These are phyloP conservation scores for Talaromyces islandicus DNA, from an alignment of 2,329 filamentous ascomycete genomes.

Conservation along the genomic window DNA sequence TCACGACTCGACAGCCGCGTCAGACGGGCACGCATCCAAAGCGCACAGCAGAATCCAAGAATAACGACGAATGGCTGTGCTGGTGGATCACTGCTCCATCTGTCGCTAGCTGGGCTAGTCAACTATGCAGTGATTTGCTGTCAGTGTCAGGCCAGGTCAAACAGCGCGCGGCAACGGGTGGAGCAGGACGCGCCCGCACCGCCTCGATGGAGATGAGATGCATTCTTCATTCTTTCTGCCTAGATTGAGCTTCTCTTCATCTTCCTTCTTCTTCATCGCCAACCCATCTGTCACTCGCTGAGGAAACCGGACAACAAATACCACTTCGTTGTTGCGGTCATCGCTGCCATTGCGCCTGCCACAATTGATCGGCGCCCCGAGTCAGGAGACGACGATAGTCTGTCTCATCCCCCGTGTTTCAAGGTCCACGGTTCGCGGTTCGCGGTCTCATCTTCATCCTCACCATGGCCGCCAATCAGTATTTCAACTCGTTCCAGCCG, in stretches of 20 bases:
- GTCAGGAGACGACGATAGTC: not conserved
- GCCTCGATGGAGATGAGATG: not conserved
- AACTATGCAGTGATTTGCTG: too few relatives aligned
- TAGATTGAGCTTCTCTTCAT: not conserved
- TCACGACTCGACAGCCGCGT: too few relatives aligned
- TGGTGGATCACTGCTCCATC: too few relatives aligned
- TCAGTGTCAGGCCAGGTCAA: too few relatives aligned
- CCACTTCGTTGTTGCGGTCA: too few relatives aligned
- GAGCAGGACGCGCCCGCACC: not conserved
- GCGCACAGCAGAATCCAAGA: too few relatives aligned
- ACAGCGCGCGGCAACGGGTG: not conserved
- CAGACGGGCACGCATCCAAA: too few relatives aligned
- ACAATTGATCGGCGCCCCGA: not conserved
- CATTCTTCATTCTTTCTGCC: not conserved
- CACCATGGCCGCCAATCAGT: conserved; percentile 60
- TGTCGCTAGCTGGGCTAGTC: too few relatives aligned
- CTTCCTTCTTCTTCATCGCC: not conserved
- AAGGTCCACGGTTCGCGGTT: not conserved
- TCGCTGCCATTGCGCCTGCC: too few relatives aligned
- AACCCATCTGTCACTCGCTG: not conserved
- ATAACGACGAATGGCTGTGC: too few relatives aligned
- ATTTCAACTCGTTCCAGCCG: conserved; percentile 49
- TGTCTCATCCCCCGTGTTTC: not conserved
- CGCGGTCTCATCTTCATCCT: not conserved
- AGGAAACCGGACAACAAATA: too few relatives aligned